A percentile compares a stretch with the other conserved stretches of the same genome.
Conservation (phyloP, 805 yeast genomes). For the Yarrowia sp. region DNA sequence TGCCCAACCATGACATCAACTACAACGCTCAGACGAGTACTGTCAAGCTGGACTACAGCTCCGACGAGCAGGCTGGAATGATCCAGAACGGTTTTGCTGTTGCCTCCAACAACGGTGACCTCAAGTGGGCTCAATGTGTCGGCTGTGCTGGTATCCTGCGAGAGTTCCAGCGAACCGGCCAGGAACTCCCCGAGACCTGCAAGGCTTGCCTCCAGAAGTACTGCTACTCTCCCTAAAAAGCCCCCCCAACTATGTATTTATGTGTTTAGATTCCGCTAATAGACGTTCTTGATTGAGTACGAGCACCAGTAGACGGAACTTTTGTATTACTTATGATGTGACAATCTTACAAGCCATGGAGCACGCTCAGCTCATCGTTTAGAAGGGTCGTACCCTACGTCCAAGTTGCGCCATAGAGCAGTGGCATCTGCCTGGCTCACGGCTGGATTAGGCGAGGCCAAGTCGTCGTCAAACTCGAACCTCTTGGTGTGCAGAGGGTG, state of each 20-base stretch:
- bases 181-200: constrained; percentile 67
- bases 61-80: constrained; percentile 57
- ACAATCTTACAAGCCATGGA: not conserved
- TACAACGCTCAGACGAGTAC: constrained; percentile 69
- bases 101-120: constrained; percentile 65
- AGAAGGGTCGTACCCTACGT: not conserved
- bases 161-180: constrained; percentile 66
- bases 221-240: constrained; percentile 48
- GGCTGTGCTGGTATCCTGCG: constrained; percentile 86
- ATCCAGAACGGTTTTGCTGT: constrained; percentile 76
- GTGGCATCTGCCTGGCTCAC: constrained; percentile 7
- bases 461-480: constrained; percentile 2
- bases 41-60: constrained; percentile 59
- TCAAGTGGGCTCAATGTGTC: constrained; percentile 70
- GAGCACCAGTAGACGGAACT: not conserved
- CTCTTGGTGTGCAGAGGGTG: constrained; percentile 5
- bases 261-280: not conserved
- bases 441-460: not conserved
- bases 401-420: not conserved
- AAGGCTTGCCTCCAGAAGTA: constrained; percentile 65
- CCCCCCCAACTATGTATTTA: not conserved
- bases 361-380: not conserved
- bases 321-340: too few species aligned
- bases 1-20: constrained; percentile 68
- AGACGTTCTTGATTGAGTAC: not conserved